Evolutionary conservation across 495 filamentous ascomycete genomes (phyloP).

Genomic region (Daldinia decipiens): DNA sequence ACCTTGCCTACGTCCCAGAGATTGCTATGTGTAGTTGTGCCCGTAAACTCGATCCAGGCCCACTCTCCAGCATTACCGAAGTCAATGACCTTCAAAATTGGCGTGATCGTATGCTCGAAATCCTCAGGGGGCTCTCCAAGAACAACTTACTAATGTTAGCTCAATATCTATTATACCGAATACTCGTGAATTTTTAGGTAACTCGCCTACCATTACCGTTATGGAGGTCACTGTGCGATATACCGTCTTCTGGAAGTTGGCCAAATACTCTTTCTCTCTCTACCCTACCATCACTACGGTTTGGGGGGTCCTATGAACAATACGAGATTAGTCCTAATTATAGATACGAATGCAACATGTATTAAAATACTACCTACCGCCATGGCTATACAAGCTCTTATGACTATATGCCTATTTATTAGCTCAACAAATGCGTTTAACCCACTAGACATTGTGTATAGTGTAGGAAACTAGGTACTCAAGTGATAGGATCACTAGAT

Average conservation of each 20-base stretch:
- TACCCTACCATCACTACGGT: not conserved
- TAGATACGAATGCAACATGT: not conserved
- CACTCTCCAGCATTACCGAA: constrained; percentile 16
- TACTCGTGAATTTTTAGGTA: not conserved
- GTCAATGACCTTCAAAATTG: constrained; percentile 34
- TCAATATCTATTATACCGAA: not conserved
- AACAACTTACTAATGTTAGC: constrained; percentile 20
- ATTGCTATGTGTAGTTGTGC: not conserved
- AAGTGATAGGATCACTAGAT: too few species aligned
- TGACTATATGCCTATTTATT: constrained; percentile 16
- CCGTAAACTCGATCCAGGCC: not conserved
- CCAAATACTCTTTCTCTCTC: not conserved
- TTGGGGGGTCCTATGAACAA: constrained; percentile 14
- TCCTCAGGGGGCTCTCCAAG: constrained; percentile 3
- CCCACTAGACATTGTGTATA: not conserved
- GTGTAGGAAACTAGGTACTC: not conserved
- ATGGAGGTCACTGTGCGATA: constrained; percentile 26
- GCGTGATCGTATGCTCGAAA: constrained; percentile 24
- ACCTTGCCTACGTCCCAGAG: not conserved
- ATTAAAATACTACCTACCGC: constrained; percentile 15
- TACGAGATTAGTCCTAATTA: not conserved
- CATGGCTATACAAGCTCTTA: constrained; percentile 25
- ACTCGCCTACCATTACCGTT: constrained; percentile 16
- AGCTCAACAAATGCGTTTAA: not conserved
- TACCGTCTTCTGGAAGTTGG: not conserved